Percentiles rank a stretch among this genome's conserved stretches.
phyloP scores from a whole-genome alignment of 345 rosid genomes.

The Ceriops decandra region DNA sequence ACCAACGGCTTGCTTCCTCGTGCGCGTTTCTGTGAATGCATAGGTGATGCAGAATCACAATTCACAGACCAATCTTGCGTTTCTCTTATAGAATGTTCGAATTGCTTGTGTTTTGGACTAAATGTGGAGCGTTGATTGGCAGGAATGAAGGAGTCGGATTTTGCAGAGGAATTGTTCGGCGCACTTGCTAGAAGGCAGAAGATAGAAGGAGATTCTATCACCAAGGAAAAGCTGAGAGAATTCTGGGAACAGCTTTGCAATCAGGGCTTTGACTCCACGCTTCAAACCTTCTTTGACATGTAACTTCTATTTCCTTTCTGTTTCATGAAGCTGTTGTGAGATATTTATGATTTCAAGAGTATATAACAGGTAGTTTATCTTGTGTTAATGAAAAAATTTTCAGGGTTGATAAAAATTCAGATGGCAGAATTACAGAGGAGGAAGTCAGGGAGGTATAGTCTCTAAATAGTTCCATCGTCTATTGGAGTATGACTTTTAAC shows the following conservation, averaged over 20 bases:
- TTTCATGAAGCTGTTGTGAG: neutral
- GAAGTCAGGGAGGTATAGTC: conserved; percentile 65
- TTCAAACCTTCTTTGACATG: conserved; percentile 78
- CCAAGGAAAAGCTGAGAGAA: conserved; percentile 42
- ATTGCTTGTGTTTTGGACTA: neutral
- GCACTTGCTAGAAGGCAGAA: conserved; percentile 58
- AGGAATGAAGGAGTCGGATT: conserved; percentile 83
- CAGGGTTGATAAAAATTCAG: conserved; percentile 89
- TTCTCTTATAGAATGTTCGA: neutral
- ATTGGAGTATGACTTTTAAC: too few relatives aligned
- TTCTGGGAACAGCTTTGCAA: conserved; percentile 79
- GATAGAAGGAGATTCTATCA: conserved; percentile 49
- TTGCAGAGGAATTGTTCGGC: conserved; percentile 61
- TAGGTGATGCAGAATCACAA: conserved; percentile 34
- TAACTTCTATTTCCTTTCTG: conserved; percentile 11
- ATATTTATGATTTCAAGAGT: neutral
- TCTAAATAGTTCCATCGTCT: neutral
- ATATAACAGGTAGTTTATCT: neutral
- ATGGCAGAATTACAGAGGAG: conserved; percentile 71
- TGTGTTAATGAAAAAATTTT: conserved; percentile 8
- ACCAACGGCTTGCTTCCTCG: conserved; percentile 46
- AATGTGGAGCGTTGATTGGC: conserved; percentile 4
- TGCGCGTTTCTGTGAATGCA: conserved; percentile 56
- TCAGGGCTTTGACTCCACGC: conserved; percentile 74
- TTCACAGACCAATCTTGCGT: too few relatives aligned